Conservation (phyloP, 306 rosid species). For the Alnus glutinosa region DNA sequence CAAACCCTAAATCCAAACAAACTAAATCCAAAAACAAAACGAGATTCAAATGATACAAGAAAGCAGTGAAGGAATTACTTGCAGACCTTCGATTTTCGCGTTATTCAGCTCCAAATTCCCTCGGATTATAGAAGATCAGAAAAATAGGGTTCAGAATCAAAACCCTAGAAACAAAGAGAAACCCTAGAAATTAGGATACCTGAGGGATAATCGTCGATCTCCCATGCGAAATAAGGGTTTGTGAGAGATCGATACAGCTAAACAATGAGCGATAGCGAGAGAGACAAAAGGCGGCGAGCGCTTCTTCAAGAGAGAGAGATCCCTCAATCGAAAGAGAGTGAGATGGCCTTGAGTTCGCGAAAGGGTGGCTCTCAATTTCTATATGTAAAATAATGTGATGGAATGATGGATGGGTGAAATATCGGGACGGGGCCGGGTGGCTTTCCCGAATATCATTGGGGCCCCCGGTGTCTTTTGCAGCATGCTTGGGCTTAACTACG, state of each 20-base stretch:
- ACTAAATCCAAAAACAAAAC: conserved; percentile 33
- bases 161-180: conserved; percentile 33
- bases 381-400: background rate
- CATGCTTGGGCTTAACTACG: background rate
- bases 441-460: background rate
- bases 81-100: background rate
- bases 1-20: conserved; percentile 27
- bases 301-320: background rate
- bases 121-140: background rate
- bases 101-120: conserved; percentile 4
- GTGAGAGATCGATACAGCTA: conserved; percentile 27
- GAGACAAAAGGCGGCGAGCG: conserved; percentile 24
- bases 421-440: background rate
- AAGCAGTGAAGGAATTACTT: background rate
- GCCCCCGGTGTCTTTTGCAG: background rate
- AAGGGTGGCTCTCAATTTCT: conserved; percentile 8
- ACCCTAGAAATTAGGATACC: background rate
- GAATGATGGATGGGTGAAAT: background rate
- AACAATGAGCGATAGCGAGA: conserved; percentile 23
- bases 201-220: background rate
- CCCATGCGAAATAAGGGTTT: conserved; percentile 10
- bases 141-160: conserved; percentile 18
- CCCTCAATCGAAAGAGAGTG: background rate
- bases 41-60: conserved; percentile 15
- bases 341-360: background rate